Evolutionary conservation across 108 stramenopile species (phyloP), one percentile per base, ranked within the genome.

Genomic region (Mayamaea pseudoterrestris): DNA sequence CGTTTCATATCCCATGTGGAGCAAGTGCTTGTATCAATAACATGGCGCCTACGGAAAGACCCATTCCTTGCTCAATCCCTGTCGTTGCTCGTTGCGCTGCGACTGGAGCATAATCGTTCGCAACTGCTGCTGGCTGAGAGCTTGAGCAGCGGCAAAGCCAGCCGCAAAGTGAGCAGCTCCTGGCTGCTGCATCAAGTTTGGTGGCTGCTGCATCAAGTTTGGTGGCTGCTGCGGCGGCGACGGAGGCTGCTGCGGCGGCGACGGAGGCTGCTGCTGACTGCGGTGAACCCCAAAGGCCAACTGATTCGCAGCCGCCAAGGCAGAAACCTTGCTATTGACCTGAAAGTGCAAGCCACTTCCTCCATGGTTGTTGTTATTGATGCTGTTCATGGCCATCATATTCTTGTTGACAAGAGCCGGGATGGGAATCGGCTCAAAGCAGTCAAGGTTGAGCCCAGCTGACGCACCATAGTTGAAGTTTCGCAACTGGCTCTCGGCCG

Each of bases 71-170:
- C n/a, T n/a, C n/a, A n/a, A n/a, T n/a, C n/a, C n/a, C n/a, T n/a
- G n/a, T n/a, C n/a, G n/a, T n/a, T n/a, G n/a, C n/a, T n/a, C n/a
- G n/a, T n/a, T n/a, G n/a, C n/a, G n/a, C n/a, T n/a, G n/a, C n/a
- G n/a, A n/a, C n/a, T n/a, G n/a, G n/a, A n/a, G n/a, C n/a, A n/a
- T n/a, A n/a, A 72, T 58, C 7, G 35, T 41, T 22, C 44, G 70
- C 24, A 71, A 44, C 18, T 76, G 66, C 6, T 37, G 40, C 20
- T 65, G 55, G 26, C 64, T 62, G 17, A 60, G 37, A 21, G 71
- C 68, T 5, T 68, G 51, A 22, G 71, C 76, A 0, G 71, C 71
- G 30, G 68, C 65, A 63, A 77, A 77, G n/a, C 71, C 71, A 17
- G 76, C 76, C 16, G 76, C 76, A 41, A 69, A 73, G n/a, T 69